phyloP scores from a whole-genome alignment of 306 rosid genomes.

The Corylus heterophylla region DNA sequence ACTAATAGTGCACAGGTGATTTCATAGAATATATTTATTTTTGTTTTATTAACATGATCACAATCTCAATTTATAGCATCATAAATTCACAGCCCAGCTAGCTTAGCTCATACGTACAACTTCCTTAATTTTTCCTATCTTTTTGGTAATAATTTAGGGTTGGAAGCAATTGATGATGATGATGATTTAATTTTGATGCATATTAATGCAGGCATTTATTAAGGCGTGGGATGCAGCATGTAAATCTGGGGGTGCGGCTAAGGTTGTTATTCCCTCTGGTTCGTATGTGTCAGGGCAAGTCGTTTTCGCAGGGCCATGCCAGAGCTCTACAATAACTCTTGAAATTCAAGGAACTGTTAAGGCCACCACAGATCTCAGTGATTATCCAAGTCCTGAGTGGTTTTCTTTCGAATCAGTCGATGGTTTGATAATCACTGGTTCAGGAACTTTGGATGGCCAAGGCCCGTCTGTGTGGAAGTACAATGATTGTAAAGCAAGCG shows the following conservation, averaged over 20 bases:
- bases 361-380: conserved; percentile 50
- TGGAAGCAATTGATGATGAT: too few species aligned
- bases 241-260: conserved; percentile 37
- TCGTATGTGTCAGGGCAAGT: conserved; percentile 48
- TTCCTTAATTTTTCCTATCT: too few species aligned
- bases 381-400: conserved; percentile 58
- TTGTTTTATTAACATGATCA: too few species aligned
- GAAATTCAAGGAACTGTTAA: conserved; percentile 48
- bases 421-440: conserved; percentile 47
- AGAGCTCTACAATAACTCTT: conserved; percentile 41
- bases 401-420: conserved; percentile 37
- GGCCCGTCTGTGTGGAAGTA: conserved; percentile 47
- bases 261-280: conserved; percentile 59
- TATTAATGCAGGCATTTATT: conserved; percentile 55
- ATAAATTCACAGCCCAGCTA: too few species aligned
- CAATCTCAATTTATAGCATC: too few species aligned
- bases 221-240: conserved; percentile 72
- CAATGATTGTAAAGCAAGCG: conserved; percentile 23
- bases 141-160: too few species aligned
- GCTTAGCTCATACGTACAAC: too few species aligned
- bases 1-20: conserved; percentile 36
- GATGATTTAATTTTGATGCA: too few species aligned
- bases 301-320: conserved; percentile 68
- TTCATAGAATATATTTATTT: neutral
- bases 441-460: conserved; percentile 67